These are phyloP conservation scores for Plasmodium ovale DNA, from an alignment of 169 alveolate genomes.

Conservation along the genomic window DNA sequence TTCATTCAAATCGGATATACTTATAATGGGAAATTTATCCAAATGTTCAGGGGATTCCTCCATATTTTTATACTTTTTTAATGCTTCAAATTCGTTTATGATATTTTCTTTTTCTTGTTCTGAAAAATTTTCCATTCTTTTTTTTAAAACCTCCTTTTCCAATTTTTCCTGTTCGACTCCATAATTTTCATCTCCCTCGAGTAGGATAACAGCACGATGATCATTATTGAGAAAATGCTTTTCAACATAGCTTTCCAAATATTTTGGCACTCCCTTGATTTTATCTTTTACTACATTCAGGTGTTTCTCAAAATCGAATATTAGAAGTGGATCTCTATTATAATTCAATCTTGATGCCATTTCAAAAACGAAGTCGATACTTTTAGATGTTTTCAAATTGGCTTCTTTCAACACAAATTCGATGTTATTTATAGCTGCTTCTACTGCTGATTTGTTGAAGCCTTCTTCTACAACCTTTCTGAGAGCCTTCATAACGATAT, in stretches of 20 bases:
- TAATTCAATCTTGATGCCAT: conserved; percentile 58
- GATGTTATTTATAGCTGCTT: conserved; percentile 82
- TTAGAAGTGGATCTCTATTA: conserved; percentile 56
- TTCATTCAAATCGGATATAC: conserved; percentile 79
- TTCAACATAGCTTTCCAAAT: conserved; percentile 77
- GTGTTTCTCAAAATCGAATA: conserved; percentile 63
- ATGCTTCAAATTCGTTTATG: conserved; percentile 75
- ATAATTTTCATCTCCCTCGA: conserved; percentile 78
- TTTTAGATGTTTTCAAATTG: conserved; percentile 55
- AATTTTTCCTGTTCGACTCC: conserved; percentile 75
- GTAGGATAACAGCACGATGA: conserved; percentile 81
- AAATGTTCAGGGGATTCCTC: conserved; percentile 78
- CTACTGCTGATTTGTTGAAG: conserved; percentile 82
- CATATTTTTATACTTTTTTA: conserved; percentile 75
- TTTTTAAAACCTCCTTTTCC: conserved; percentile 59
- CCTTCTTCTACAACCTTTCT: conserved; percentile 79
- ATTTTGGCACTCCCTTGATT: conserved; percentile 71
- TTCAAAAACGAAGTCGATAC: conserved; percentile 53
- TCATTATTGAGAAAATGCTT: conserved; percentile 80
- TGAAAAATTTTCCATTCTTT: conserved; percentile 72
- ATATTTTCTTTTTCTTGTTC: conserved; percentile 80
- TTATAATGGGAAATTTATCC: conserved; percentile 79
- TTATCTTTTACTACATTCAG: conserved; percentile 38
- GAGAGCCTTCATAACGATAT: conserved; percentile 78
- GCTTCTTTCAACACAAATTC: conserved; percentile 84